Evolutionary conservation across 2,329 filamentous ascomycete genomes (phyloP).

Genomic region (Diplodia scrobiculata): DNA sequence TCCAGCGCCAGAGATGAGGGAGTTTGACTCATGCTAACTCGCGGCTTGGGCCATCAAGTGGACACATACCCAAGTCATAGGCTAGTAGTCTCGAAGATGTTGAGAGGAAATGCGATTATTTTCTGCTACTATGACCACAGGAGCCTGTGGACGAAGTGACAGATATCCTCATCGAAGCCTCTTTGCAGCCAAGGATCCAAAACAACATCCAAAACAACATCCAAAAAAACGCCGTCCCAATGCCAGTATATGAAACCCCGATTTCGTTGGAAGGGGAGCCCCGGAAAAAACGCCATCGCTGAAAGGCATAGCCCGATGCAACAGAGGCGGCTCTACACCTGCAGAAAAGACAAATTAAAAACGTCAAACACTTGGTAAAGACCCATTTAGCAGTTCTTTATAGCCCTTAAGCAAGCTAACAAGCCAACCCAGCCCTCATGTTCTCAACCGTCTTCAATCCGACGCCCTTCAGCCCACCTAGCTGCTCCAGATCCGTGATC

Average conservation of each 20-base stretch:
- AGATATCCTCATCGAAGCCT: background rate
- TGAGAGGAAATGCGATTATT: background rate
- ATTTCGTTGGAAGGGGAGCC: background rate
- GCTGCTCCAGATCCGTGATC: slow-evolving; percentile 46
- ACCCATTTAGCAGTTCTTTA: background rate
- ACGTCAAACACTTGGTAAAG: background rate
- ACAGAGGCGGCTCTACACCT: background rate
- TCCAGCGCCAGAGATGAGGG: too few relatives aligned
- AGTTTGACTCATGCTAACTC: too few relatives aligned
- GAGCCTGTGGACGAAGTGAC: background rate
- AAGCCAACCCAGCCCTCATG: slow-evolving; percentile 49
- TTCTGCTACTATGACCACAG: background rate
- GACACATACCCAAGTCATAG: background rate
- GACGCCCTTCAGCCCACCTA: slow-evolving; percentile 54
- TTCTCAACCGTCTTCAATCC: slow-evolving; percentile 55
- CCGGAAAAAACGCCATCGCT: slow-evolving; percentile 11
- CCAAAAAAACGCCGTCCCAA: slow-evolving; percentile 17
- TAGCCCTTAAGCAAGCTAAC: background rate
- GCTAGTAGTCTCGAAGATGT: background rate
- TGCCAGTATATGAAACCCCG: background rate
- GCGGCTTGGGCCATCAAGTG: background rate
- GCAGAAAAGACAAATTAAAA: background rate
- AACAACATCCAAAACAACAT: background rate
- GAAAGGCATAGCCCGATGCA: background rate
- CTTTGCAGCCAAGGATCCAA: background rate